A percentile compares a stretch with the other conserved stretches of the same genome.
phyloP scores from a whole-genome alignment of 2,329 filamentous ascomycete species.

The Cephalotrichum gorgonifer region DNA sequence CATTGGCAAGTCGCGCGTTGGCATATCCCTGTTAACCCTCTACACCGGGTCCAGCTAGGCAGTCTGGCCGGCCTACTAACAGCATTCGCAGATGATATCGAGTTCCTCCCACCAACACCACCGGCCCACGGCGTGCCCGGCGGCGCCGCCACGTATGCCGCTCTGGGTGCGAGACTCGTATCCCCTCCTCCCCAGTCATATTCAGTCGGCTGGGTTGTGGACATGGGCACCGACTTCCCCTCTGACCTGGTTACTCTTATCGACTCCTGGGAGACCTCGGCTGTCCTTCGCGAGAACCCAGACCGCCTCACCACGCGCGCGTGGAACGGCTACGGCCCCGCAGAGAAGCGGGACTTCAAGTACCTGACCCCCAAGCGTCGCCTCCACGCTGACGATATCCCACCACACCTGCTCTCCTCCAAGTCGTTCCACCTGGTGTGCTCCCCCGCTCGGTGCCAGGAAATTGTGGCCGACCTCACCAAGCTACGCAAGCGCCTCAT shows the following conservation, averaged over 20 bases:
- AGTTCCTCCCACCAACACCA: slow-evolving; percentile 62
- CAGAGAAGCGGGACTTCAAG: slow-evolving; percentile 65
- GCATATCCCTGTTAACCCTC: not conserved
- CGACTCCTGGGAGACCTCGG: slow-evolving; percentile 65
- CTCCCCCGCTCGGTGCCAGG: slow-evolving; percentile 64
- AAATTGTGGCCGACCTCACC: slow-evolving; percentile 63
- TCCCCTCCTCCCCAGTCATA: slow-evolving; percentile 58
- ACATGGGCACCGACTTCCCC: slow-evolving; percentile 83
- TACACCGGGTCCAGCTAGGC: no score
- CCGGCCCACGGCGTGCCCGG: slow-evolving; percentile 70
- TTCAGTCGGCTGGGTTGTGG: slow-evolving; percentile 80
- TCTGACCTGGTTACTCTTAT: slow-evolving; percentile 51
- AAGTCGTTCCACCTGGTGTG: slow-evolving; percentile 84
- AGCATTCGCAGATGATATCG: slow-evolving; percentile 69
- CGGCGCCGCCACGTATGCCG: slow-evolving; percentile 78
- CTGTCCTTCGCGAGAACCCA: slow-evolving; percentile 54
- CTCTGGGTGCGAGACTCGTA: slow-evolving; percentile 80
- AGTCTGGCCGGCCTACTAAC: not conserved
- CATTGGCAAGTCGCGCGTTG: slow-evolving; percentile 43
- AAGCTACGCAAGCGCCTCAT: slow-evolving; percentile 36
- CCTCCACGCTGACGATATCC: slow-evolving; percentile 63
- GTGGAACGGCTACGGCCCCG: slow-evolving; percentile 80
- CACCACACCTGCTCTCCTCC: slow-evolving; percentile 54
- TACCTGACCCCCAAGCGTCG: slow-evolving; percentile 83
- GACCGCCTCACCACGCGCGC: slow-evolving; percentile 72